Evolutionary conservation across 768 basidiomycete genomes (phyloP), one percentile per base, ranked within the genome.

Genomic region (Auricularia auricula-judae): DNA sequence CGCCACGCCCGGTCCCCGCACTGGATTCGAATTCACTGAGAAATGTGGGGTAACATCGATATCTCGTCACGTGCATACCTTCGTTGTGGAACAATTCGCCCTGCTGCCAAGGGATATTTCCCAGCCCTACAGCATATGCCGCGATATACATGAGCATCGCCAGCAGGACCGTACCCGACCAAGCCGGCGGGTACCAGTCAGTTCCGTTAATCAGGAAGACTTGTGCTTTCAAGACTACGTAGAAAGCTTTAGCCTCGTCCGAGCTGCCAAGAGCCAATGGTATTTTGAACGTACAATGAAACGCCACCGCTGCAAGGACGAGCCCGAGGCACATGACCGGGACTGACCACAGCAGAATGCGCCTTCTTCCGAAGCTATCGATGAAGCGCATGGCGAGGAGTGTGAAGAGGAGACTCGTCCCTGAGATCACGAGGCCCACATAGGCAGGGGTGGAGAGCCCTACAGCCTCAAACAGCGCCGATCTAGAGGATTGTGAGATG

Each of bases 51-150:
- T 14, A 8, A 14, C 39, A 42, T 7, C 8, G 7, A 5, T 11
- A 56, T 4, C 29, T 29, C 3, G 29, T 12, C 64, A 51, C 29
- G 18, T 3, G 18, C 74, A 35, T 51, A 83, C 85, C 84, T 79
- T 91, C 88, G 44, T 92, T 81, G 21, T 81, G 78, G 75, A 93
- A 93, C 11, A 93, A 79, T 71, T 92, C 91, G 54, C 89, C 89
- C 72, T 91, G 91, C 70, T 91, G 89, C 91, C 91, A 92, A 0
- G 91, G 91, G 2, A 91, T 84, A 69, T 89, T 89, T 0, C 89
- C 89, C 16, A 91, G 75, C 3, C 89, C 87, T 2, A 82, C 87
- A 0, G 89, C 91, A 70, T 93, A 93, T 10, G 86, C 86, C 1
- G 87, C 87, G 23, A 91, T 89, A 74, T 87, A 93, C 68, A 89